Evolutionary conservation across 2,329 filamentous ascomycete species (phyloP), one percentile per base, ranked within the genome.

Genomic region (Botrytis porri): DNA sequence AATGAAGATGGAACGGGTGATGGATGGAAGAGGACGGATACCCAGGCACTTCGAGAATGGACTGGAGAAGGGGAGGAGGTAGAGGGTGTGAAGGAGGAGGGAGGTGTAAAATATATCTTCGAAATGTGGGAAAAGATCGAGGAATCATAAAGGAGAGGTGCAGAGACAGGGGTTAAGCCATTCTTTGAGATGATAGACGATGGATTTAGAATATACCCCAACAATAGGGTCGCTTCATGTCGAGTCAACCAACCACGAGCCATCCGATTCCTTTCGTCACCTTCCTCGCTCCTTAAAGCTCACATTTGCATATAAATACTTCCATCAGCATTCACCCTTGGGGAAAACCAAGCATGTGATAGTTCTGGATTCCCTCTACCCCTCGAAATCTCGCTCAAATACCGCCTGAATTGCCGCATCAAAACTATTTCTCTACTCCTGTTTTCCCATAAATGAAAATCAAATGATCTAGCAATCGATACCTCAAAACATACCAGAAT

Each of bases 71-170:
- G 35, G 22, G 64, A 85, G 39, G 85, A 90, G 16, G 83, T 85
- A 0, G 86, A 84, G 60, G 88, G 85, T 1, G 80, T 85, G 48
- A 85, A 90, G 77, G 86, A 87, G 77, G 92, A 95, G 82, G 87
- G 86, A 25, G 89, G 86, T 10, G 88, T 88, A 8, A 81, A 82
- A 79, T 94, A 93, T 81, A 87, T 91, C 81, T 93, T 92, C 83
- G 88, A 92, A 81, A 88, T 94, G 88, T 94, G 90, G 89, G 89
- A 91, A 84, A 88, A 84, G 84, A 35, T 66, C 35, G 61, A 71
- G 45, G 45, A 43, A 57, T 32, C n/a, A 41, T 67, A 10, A 41
- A 67, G 5, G 25, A 16, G 9, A 25, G 3, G 1, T 8, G 20
- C 29, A 29, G 35, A 16, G 9, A n/a, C 3, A 41, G 16, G 25